phyloP scores from a whole-genome alignment of 192 early-diverging fungal genomes.

The Glomus cerebriforme region DNA sequence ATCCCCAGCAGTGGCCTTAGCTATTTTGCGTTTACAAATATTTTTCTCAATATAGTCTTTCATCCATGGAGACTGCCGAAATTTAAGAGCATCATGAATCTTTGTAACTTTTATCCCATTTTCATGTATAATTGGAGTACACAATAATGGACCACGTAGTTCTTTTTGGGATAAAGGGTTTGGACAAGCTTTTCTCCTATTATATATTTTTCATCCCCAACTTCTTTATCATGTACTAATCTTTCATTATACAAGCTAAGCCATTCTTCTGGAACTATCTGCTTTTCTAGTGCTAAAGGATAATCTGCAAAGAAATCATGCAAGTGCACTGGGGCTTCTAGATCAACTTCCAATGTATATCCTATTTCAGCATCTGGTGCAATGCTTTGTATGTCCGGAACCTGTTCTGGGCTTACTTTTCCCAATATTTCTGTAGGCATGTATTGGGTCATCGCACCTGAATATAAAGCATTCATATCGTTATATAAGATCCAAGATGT shows the following conservation, averaged over 20 bases:
- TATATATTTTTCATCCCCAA: too few relatives aligned
- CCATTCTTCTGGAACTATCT: constrained; percentile 19
- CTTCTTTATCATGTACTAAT: too few relatives aligned
- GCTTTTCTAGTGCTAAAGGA: constrained; percentile 11
- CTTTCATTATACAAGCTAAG: constrained; percentile 20
- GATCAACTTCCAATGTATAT: constrained; percentile 2
- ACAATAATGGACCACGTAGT: too few relatives aligned
- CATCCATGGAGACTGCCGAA: constrained; percentile 22
- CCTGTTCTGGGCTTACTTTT: neutral
- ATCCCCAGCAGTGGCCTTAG: too few relatives aligned
- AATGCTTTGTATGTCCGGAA: neutral
- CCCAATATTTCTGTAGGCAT: constrained; percentile 17
- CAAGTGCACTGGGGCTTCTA: constrained; percentile 21
- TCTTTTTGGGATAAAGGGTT: too few relatives aligned
- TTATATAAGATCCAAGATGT: too few relatives aligned
- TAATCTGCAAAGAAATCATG: constrained; percentile 21
- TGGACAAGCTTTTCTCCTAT: too few relatives aligned
- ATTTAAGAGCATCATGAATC: constrained; percentile 10
- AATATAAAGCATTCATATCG: too few relatives aligned
- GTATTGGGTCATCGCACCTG: too few relatives aligned
- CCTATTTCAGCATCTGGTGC: constrained; percentile 22
- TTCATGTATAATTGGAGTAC: constrained; percentile 12
- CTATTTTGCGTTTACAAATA: too few relatives aligned
- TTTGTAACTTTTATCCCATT: constrained; percentile 13
- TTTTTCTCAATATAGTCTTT: constrained; percentile 23